Percentiles rank a stretch among this genome's conserved stretches.
Conservation (phyloP, 2,329 filamentous ascomycete genomes). For the Trichophyton simii region DNA sequence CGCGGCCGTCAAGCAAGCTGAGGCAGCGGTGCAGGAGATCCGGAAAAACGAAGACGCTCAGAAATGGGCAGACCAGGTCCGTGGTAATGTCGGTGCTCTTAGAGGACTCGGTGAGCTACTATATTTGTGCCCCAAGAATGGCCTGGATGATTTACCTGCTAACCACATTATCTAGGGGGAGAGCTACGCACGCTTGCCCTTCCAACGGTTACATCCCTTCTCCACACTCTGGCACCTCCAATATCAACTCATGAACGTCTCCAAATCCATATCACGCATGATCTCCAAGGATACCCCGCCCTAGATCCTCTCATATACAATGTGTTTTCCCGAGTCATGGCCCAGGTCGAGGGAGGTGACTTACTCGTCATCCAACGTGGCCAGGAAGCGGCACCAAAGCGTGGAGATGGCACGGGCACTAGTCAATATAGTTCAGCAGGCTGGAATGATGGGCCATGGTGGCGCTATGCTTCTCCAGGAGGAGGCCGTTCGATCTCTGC, state of each 20-base stretch:
- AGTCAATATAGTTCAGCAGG: constrained; percentile 23
- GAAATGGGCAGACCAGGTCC: constrained; percentile 88
- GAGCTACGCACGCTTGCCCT: constrained; percentile 76
- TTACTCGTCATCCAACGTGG: constrained; percentile 88
- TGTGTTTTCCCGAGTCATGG: constrained; percentile 91
- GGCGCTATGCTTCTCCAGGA: constrained; percentile 51
- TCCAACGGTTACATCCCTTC: constrained; percentile 86
- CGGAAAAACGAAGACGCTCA: constrained; percentile 94
- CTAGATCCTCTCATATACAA: constrained; percentile 84
- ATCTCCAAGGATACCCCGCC: constrained; percentile 85
- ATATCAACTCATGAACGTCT: constrained; percentile 95
- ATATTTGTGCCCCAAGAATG: constrained; percentile 21
- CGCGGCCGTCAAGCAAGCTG: constrained; percentile 69
- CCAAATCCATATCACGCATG: constrained; percentile 94
- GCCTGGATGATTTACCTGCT: background rate
- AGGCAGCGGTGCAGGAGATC: constrained; percentile 86
- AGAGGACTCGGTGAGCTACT: constrained; percentile 51
- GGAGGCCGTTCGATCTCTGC: constrained; percentile 62
- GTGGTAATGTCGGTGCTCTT: constrained; percentile 71
- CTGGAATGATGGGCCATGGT: constrained; percentile 96
- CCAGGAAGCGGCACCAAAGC: constrained; percentile 63
- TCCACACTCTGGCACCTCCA: constrained; percentile 88
- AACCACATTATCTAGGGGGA: constrained; percentile 48
- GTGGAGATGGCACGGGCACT: constrained; percentile 33
- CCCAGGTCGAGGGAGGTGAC: constrained; percentile 96